A percentile compares a stretch with the other conserved stretches of the same genome.
These are phyloP conservation scores for Fusarium virguliforme DNA, from an alignment of 2,329 filamentous ascomycete genomes.

Conservation along the genomic window DNA sequence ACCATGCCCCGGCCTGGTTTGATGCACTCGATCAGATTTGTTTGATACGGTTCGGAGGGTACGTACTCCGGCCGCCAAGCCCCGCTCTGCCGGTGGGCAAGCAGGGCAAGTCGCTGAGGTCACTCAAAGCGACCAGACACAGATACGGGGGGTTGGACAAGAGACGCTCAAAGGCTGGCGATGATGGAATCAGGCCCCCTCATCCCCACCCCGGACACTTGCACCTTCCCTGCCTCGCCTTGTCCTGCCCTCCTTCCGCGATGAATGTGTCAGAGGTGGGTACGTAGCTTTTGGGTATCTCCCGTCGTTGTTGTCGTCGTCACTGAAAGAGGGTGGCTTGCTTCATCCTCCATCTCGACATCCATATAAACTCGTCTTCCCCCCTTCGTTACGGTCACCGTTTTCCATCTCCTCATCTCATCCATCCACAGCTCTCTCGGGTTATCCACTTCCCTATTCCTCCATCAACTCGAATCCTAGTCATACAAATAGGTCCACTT, in stretches of 20 bases:
- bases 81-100: conserved; percentile 20
- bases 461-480: neutral
- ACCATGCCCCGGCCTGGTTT: neutral
- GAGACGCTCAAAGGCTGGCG: neutral
- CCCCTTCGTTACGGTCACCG: conserved; percentile 40
- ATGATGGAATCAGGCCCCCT: conserved; percentile 38
- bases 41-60: conserved; percentile 15
- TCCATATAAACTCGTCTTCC: conserved; percentile 47
- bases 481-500: neutral
- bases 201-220: conserved; percentile 21
- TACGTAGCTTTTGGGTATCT: conserved; percentile 41
- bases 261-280: conserved; percentile 13
- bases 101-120: conserved; percentile 31
- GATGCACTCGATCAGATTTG: conserved; percentile 8
- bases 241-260: conserved; percentile 11
- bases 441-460: neutral
- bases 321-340: conserved; percentile 30
- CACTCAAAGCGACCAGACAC: conserved; percentile 23
- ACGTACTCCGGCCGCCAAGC: conserved; percentile 25
- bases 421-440: neutral
- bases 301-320: conserved; percentile 33
- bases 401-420: conserved; percentile 35
- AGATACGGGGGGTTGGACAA: conserved; percentile 8
- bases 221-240: conserved; percentile 20
- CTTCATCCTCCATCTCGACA: conserved; percentile 18